These are phyloP conservation scores for Fusarium vanettenii DNA, from an alignment of 2,329 filamentous ascomycete genomes.

Conservation along the genomic window DNA sequence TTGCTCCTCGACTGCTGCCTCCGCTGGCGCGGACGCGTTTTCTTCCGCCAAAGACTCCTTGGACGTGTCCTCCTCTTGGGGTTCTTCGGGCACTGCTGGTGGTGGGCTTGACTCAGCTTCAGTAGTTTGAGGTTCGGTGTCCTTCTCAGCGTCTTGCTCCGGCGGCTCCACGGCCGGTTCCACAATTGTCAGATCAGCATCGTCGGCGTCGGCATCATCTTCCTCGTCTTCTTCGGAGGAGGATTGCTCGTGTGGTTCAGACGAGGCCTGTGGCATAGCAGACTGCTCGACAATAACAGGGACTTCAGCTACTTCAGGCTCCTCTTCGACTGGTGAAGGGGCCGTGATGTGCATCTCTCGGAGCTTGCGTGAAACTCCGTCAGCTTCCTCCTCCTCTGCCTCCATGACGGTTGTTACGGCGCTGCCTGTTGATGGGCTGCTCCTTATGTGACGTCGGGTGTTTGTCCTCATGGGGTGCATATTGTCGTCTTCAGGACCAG, in stretches of 20 bases:
- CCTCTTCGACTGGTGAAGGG: slow-evolving; percentile 70
- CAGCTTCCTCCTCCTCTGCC: slow-evolving; percentile 78
- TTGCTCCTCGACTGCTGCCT: slow-evolving; percentile 7
- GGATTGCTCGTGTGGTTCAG: background rate
- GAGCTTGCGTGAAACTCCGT: slow-evolving; percentile 59
- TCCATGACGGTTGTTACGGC: slow-evolving; percentile 86
- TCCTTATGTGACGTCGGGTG: slow-evolving; percentile 83
- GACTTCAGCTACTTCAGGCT: slow-evolving; percentile 54
- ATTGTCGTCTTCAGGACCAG: slow-evolving; percentile 59
- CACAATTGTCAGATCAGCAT: slow-evolving; percentile 43
- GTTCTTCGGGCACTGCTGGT: slow-evolving; percentile 27
- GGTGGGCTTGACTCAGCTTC: slow-evolving; percentile 17
- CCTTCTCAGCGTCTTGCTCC: slow-evolving; percentile 32
- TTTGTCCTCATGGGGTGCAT: slow-evolving; percentile 71
- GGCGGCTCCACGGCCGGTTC: slow-evolving; percentile 29
- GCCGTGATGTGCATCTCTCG: slow-evolving; percentile 60
- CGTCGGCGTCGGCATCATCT: slow-evolving; percentile 19
- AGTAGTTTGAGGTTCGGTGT: slow-evolving; percentile 5
- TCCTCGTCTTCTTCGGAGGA: slow-evolving; percentile 23
- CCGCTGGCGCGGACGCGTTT: background rate
- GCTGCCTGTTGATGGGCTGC: slow-evolving; percentile 82
- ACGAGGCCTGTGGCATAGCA: slow-evolving; percentile 33
- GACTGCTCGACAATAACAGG: slow-evolving; percentile 56
- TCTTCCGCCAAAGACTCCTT: slow-evolving; percentile 7
- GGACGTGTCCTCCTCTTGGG: slow-evolving; percentile 34